A percentile compares a stretch with the other conserved stretches of the same genome.
Evolutionary conservation across 2,329 filamentous ascomycete species (phyloP).

Genomic region (Orbilia brochopaga): DNA sequence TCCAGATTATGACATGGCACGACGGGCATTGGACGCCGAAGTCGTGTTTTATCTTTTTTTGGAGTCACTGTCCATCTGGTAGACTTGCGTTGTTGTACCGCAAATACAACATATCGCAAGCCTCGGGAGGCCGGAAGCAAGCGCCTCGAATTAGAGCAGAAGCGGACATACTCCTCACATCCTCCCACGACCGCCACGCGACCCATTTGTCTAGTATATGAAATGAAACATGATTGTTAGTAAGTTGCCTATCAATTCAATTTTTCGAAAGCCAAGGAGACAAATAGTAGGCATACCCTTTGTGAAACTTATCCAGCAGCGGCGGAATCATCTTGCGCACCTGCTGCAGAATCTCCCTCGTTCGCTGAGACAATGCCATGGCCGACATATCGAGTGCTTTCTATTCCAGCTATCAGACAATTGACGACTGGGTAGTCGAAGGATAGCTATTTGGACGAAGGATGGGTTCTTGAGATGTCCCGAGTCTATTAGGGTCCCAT

Average conservation of each 20-base stretch:
- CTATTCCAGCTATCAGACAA: not conserved
- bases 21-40: no score
- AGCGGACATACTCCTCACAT: slow-evolving; percentile 72
- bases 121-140: not conserved
- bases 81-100: slow-evolving; percentile 13
- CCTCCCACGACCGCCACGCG: slow-evolving; percentile 93
- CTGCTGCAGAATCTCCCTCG: slow-evolving; percentile 76
- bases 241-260: no score
- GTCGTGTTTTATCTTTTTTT: no score
- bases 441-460: no score
- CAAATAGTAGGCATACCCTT: slow-evolving; percentile 66
- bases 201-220: slow-evolving; percentile 78
- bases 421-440: no score
- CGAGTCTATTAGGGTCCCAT: no score
- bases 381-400: not conserved
- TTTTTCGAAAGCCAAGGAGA: not conserved
- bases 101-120: slow-evolving; percentile 6
- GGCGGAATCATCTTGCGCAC: slow-evolving; percentile 91
- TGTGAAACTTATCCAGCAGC: slow-evolving; percentile 94
- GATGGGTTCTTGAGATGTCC: no score
- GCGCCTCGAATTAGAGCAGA: slow-evolving; percentile 15
- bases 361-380: slow-evolving; percentile 58
- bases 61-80: not conserved
- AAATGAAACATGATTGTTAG: slow-evolving; percentile 11
- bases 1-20: not conserved